Base-by-base conservation (phyloP, 768 basidiomycete species). In the Rhodotorula sphaerocarpa region DNA sequence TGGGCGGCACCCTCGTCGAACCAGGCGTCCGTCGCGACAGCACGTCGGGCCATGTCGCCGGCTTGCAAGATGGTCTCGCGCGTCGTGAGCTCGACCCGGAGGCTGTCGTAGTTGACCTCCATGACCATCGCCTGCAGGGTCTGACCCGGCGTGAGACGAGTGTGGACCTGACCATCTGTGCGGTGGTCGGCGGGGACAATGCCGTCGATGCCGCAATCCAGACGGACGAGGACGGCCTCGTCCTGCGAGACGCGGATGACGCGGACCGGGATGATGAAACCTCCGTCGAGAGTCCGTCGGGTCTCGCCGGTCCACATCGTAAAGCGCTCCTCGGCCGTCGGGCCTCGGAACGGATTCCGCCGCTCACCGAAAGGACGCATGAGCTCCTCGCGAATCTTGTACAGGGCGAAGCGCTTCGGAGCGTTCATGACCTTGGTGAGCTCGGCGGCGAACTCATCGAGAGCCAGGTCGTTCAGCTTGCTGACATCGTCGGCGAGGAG, bases 231-330 rank as follows among this genome's bases (percentile, higher is more conserved):
- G 15, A 75, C 64, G n/a, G 69, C 53, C 44, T 74, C 71, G 51
- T 69, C 66, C 1, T 31, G 30, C 11, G 50, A 20, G 39, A 66
- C 55, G 16, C 78, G 76, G 16, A 88, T 56, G 55, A 78, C 74
- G 18, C 72, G 72, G 5, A 76, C 77, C 14, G 78, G 75, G 57
- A 99, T 82, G 69, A 92, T 86, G 55, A 90, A 79, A 46, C 90
- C 90, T 39, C 81, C 77, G 59, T 81, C 80, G 60, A 99, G 79
- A 3, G 90, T 92, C 45, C 81, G 78, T 44, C 77, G 75, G 9
- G 91, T 91, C 78, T 97, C 95, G 33, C 92, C 90, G 43, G 89
- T 90, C 54, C 97, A 82, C 92, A 95, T 96, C 3, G 88, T 90
- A 70, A 96, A 77, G 31, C 93, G 82, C 59, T 95, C 87, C 86